Conservation (phyloP, 768 basidiomycete species). For the Cyathus striatus region DNA sequence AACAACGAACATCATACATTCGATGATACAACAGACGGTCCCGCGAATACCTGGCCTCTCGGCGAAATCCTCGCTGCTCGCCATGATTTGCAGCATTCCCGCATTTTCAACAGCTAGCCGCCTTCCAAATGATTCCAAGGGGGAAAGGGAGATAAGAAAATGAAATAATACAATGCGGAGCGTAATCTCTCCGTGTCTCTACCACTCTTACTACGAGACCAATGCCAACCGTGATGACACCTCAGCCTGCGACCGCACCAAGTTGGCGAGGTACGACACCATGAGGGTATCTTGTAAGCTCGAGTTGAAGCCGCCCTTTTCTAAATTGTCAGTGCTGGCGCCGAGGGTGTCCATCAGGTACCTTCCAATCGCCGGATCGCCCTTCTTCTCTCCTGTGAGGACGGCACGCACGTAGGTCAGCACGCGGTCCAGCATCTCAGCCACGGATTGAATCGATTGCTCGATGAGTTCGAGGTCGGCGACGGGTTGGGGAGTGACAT, state of each 20-base stretch:
- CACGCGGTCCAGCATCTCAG: conserved; percentile 79
- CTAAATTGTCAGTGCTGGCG: conserved; percentile 63
- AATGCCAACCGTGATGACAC: conserved; percentile 84
- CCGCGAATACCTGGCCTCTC: conserved; percentile 92
- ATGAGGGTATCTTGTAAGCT: conserved; percentile 89
- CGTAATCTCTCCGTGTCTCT: too few relatives aligned
- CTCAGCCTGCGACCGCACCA: conserved; percentile 91
- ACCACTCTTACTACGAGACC: too few relatives aligned
- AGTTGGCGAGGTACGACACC: conserved; percentile 91
- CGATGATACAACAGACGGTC: conserved; percentile 45
- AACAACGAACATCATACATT: conserved; percentile 16
- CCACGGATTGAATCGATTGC: conserved; percentile 63
- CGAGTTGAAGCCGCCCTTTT: conserved; percentile 70
- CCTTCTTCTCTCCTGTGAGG: conserved; percentile 68
- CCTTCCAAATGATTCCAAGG: not conserved
- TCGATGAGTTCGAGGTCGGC: conserved; percentile 77
- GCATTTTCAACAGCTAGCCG: conserved; percentile 91
- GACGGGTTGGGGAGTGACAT: conserved; percentile 46
- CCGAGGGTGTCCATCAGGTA: conserved; percentile 87
- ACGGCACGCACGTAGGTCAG: conserved; percentile 81
- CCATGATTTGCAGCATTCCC: conserved; percentile 92
- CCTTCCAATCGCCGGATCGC: conserved; percentile 83
- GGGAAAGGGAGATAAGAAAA: not conserved
- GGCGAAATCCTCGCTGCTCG: conserved; percentile 88
- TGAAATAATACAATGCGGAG: conserved; percentile 31